phyloP scores from a whole-genome alignment of 352 stramenopile genomes.

The Phytophthora palmivora region DNA sequence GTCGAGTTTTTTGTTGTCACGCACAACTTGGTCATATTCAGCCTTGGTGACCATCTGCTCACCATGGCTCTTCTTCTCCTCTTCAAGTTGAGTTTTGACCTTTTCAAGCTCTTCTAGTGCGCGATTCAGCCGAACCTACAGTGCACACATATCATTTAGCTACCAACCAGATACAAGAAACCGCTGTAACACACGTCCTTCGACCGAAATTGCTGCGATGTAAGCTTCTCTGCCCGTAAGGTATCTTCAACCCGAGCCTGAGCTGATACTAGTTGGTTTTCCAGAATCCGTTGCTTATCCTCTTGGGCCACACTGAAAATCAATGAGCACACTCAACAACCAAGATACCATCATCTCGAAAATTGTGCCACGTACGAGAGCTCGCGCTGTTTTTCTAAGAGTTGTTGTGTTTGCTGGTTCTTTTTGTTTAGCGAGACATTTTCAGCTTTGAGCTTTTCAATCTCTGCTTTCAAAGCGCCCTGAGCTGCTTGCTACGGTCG shows the following conservation, averaged over 20 bases:
- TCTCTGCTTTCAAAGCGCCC: conserved; percentile 38
- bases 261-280: conserved; percentile 62
- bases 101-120: conserved; percentile 82
- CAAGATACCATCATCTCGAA: background rate
- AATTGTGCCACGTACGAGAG: conserved; percentile 51
- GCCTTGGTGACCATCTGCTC: conserved; percentile 56
- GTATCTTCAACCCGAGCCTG: conserved; percentile 59
- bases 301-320: conserved; percentile 64
- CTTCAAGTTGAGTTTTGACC: conserved; percentile 65
- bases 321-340: background rate
- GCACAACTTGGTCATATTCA: conserved; percentile 66
- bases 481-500: conserved; percentile 49
- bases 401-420: conserved; percentile 63
- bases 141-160: background rate
- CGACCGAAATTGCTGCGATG: conserved; percentile 72
- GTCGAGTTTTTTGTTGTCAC: conserved; percentile 79
- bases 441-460: conserved; percentile 60
- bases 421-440: conserved; percentile 63
- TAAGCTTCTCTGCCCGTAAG: conserved; percentile 61
- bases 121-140: conserved; percentile 76
- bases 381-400: conserved; percentile 83
- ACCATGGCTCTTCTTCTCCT: conserved; percentile 58
- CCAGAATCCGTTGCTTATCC: conserved; percentile 73
- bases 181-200: conserved; percentile 56
- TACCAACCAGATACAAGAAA: background rate